Base-by-base conservation (phyloP, 176 grass and related monocot species). In the Tillandsia fasciculata region DNA sequence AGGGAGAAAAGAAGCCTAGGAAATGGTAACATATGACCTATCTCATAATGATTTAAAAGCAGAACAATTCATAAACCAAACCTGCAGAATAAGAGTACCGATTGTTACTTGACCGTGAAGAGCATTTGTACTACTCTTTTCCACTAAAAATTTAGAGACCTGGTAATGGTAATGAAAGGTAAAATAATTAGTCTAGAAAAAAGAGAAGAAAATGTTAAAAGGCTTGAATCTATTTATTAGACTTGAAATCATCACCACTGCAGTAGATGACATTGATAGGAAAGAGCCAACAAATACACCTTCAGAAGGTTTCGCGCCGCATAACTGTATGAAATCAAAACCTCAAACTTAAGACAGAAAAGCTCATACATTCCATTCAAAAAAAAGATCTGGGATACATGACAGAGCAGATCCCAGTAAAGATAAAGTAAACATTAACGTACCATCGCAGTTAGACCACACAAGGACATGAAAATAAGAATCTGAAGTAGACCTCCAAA, bases 21-120 rank as follows among this genome's bases (percentile, higher is more conserved):
- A 9, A 59, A 59, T 59, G 57, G n/a, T 26, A 26, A 11, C 14
- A 14, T 51, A 23, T 51, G 42, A 42, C 10, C 14, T 26, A 33
- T 42, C 33, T 42, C 7, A 42, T 42, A 8, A 66, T 53, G 70
- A 66, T 61, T 26, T 28, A 49, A 65, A 54, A 53, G 64, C 69
- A 75, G 49, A 80, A 71, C 42, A 54, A 47, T 49, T 70, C 51
- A 50, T 49, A 23, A 66, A 76, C 13, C 64, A 77, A 81, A 94
- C 90, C 87, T 96, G 91, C 69, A 90, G 91, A 70, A 87, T 90
- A 47, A 96, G 73, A n/a, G 91, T 87, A 71, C 90, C 95, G 68
- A 92, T 99, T 75, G 87, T 94, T 65, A 99, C 90, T 93, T 94
- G 95, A 79, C 95, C 95, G 79, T 99, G 75, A 86, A 99, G 95